These are phyloP conservation scores for Plenodomus biglobosus DNA, from an alignment of 2,329 filamentous ascomycete genomes.

Conservation along the genomic window DNA sequence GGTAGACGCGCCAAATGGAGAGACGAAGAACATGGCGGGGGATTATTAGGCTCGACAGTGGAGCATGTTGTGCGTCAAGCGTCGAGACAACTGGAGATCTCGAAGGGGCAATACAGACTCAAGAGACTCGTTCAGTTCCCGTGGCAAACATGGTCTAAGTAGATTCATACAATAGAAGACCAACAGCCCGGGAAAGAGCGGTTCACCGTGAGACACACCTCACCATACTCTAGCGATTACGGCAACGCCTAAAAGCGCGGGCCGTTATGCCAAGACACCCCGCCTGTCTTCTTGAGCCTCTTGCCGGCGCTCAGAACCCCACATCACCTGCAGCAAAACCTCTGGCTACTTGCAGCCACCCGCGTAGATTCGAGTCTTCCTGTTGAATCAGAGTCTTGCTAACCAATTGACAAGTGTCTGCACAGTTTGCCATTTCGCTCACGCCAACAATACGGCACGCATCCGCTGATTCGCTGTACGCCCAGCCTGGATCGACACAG, in stretches of 20 bases:
- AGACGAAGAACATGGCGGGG: slow-evolving; percentile 46
- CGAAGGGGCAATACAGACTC: not conserved
- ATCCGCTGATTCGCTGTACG: not conserved
- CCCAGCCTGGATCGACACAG: slow-evolving; percentile 1
- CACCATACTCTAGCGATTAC: no score
- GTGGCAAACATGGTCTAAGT: not conserved
- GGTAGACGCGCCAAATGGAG: slow-evolving; percentile 75
- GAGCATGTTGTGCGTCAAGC: not conserved
- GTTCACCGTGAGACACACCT: no score
- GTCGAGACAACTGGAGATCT: not conserved
- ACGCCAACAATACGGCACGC: not conserved
- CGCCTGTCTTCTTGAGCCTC: slow-evolving; percentile 6
- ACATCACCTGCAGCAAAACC: slow-evolving; percentile 13
- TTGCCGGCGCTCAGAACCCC: slow-evolving; percentile 13
- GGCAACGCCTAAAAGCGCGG: not conserved
- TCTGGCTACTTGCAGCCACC: slow-evolving; percentile 10
- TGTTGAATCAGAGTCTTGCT: not conserved
- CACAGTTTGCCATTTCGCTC: not conserved
- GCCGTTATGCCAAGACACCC: slow-evolving; percentile 4
- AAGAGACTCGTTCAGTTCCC: not conserved
- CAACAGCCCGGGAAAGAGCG: not conserved
- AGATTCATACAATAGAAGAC: not conserved
- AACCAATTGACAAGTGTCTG: not conserved
- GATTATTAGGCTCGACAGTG: slow-evolving; percentile 9
- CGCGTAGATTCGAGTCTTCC: slow-evolving; percentile 11